Base-by-base conservation (phyloP, 441 rosid species). In the Cnidoscolus chayamansa region DNA sequence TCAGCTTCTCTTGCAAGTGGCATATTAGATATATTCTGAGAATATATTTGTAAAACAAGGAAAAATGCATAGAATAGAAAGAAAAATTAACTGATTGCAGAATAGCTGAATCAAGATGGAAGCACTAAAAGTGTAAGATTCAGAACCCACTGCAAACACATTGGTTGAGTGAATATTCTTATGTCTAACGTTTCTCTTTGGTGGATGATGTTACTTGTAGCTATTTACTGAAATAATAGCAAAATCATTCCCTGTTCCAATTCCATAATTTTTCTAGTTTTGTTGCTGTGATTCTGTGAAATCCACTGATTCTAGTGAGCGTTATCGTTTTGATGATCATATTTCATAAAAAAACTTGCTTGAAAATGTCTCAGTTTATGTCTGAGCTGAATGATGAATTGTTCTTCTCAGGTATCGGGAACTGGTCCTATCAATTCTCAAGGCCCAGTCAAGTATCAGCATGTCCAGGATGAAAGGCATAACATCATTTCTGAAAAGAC, bases 381-480 rank as follows among this genome's bases (percentile, higher is more conserved):
- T 35, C 68, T 54, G 30, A 56, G 40, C 43, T 74, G 63, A 49
- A 68, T 58, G 43, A 48, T 78, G 56, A 69, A 43, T 54, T 78
- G 60, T 79, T 71, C 84, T 15, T 63, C 75, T 19, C 60, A 6
- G 53, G 56, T 63, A 19, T 72, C 67, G 50, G 43, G 53, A 74
- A 71, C 32, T 48, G 81, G 72, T 68, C 70, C 71, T 60, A 70
- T 63, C 70, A 66, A 75, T 73, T 58, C 37, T 63, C 68, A 59
- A 58, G 74, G 72, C 59, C 67, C 78, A 73, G 43, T 67, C 32
- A 68, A 83, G 32, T 20, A 37, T 79, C 77, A 76, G 63, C 59
- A 64, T 59, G 67, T 67, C 71, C 79, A 20, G 16, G 84, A 72
- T 80, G 69, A 56, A 47, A 66, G 55, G 76, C 72, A 77, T 40